phyloP scores from a whole-genome alignment of 140 eudicot genomes.

The Erigeron philadelphicus region DNA sequence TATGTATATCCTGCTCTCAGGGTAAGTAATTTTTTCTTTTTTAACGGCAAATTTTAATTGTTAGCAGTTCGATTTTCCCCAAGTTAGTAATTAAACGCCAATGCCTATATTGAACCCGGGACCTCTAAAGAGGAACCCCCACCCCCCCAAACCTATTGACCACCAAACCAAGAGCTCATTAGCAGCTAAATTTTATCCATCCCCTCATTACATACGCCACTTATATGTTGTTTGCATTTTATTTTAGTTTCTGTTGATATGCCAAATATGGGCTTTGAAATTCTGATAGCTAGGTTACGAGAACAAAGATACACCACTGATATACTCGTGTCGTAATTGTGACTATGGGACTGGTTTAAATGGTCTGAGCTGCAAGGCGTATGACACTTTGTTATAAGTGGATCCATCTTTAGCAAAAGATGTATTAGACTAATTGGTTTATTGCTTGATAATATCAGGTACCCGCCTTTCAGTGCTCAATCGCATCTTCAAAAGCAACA shows the following conservation, averaged over 20 bases:
- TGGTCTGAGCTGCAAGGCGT: not conserved
- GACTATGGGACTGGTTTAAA: not conserved
- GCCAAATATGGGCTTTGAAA: not conserved
- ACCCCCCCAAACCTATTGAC: too few relatives aligned
- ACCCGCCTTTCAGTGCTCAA: constrained; percentile 79
- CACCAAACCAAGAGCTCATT: too few relatives aligned
- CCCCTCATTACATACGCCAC: too few relatives aligned
- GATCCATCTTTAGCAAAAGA: not conserved
- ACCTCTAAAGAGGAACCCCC: too few relatives aligned
- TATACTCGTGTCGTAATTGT: not conserved
- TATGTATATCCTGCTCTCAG: constrained; percentile 76
- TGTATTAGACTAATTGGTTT: not conserved
- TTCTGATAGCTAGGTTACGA: not conserved
- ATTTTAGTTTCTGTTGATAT: not conserved
- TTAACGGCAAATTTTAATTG: too few relatives aligned
- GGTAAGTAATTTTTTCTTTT: constrained; percentile 28
- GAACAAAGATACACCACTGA: not conserved
- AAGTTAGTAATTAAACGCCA: too few relatives aligned
- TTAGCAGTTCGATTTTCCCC: too few relatives aligned
- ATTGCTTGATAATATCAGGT: constrained; percentile 38
- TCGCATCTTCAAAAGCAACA: constrained; percentile 76
- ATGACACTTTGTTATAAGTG: not conserved
- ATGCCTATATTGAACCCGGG: too few relatives aligned
- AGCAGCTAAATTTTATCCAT: too few relatives aligned
- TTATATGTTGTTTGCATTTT: too few relatives aligned